Conservation (phyloP, 2,329 filamentous ascomycete genomes). For the Pseudomassariella vexata region DNA sequence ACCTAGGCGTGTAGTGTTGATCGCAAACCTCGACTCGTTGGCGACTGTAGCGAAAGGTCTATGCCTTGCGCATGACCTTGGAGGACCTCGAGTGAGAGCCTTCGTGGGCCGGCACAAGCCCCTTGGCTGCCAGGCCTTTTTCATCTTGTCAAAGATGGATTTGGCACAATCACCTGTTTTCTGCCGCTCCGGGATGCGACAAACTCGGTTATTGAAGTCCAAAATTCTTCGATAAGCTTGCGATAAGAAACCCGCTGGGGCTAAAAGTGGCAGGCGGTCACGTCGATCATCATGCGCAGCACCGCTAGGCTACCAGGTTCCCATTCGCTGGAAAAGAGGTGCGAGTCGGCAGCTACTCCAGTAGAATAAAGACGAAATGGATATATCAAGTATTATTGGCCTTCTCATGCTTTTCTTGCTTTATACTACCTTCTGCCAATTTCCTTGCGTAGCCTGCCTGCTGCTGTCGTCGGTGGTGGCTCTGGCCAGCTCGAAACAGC, state of each 20-base stretch:
- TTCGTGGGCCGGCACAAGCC: constrained; percentile 18
- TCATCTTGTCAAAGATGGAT: no score
- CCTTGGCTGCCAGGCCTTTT: constrained; percentile 22
- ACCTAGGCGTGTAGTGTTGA: background rate
- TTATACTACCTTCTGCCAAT: constrained; percentile 44
- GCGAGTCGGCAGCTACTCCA: no score
- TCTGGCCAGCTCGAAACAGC: constrained; percentile 84
- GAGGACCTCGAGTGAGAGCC: constrained; percentile 11
- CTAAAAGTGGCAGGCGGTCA: constrained; percentile 9
- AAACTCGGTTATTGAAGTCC: background rate
- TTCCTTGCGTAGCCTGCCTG: constrained; percentile 56
- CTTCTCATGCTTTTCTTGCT: no score
- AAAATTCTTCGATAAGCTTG: constrained; percentile 13
- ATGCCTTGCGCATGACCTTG: constrained; percentile 8
- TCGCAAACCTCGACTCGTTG: constrained; percentile 23
- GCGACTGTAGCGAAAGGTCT: constrained; percentile 25
- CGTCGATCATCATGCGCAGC: no score
- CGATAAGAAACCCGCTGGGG: constrained; percentile 10
- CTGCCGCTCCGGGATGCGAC: no score
- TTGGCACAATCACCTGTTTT: no score
- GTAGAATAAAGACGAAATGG: no score
- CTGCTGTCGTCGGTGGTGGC: constrained; percentile 50
- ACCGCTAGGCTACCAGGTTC: no score
- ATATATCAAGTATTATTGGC: no score
- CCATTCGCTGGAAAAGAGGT: no score